Conservation (phyloP, 192 early-diverging fungal genomes). For the Coemansia interrupta region DNA sequence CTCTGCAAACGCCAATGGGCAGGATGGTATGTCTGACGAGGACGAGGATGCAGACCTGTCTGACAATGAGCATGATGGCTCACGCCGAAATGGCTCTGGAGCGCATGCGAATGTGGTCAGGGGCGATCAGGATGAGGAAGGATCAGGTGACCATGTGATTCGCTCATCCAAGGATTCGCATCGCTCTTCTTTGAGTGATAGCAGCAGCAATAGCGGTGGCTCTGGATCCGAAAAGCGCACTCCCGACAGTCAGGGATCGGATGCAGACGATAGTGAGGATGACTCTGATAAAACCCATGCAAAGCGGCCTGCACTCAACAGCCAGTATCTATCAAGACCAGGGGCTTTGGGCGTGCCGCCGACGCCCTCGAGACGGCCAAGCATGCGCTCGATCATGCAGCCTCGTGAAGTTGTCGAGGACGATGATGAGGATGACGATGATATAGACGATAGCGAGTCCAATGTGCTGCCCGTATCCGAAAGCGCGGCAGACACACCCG, state of each 20-base stretch:
- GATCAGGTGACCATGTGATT: conserved; percentile 5
- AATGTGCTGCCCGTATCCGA: background rate
- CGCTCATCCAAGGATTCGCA: background rate
- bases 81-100: background rate
- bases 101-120: background rate
- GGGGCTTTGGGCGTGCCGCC: too few species aligned
- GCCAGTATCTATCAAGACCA: background rate
- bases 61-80: background rate
- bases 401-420: background rate
- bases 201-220: conserved; percentile 3
- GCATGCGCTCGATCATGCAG: too few species aligned
- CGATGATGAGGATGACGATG: conserved; percentile 16
- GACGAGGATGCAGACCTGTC: background rate
- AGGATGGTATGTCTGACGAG: background rate
- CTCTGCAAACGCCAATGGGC: background rate
- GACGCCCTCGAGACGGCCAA: too few species aligned
- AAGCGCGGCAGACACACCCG: conserved; percentile 15
- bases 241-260: conserved; percentile 9
- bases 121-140: background rate
- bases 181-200: background rate
- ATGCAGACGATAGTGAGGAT: conserved; percentile 7
- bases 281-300: background rate
- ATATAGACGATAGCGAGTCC: background rate
- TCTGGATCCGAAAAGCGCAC: conserved; percentile 6
- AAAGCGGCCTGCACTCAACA: background rate